phyloP scores from a whole-genome alignment of 352 stramenopile genomes.

The Globisporangium okanoganense region DNA sequence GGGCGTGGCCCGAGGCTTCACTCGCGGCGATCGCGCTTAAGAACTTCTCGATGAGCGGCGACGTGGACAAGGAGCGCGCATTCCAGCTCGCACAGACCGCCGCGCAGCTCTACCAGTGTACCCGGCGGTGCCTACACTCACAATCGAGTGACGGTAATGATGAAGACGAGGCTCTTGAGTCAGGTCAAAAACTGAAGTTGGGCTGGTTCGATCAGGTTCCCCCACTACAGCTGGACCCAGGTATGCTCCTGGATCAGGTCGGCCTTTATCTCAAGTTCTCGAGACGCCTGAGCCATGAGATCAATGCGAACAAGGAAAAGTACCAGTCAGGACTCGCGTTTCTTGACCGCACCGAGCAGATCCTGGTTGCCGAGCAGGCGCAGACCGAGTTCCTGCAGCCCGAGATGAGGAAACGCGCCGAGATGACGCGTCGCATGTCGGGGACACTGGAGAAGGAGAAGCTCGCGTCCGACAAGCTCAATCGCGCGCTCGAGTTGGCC shows the following conservation, averaged over 20 bases:
- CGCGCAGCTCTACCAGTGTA: constrained; percentile 37
- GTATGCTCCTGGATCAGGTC: constrained; percentile 59
- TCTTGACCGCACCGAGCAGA: constrained; percentile 47
- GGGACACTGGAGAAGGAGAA: constrained; percentile 59
- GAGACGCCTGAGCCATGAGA: constrained; percentile 21
- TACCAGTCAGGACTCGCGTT: constrained; percentile 43
- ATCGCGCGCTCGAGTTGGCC: constrained; percentile 42
- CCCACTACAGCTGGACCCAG: constrained; percentile 27
- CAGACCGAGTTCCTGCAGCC: constrained; percentile 49
- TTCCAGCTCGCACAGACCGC: constrained; percentile 35
- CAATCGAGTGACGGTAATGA: background rate
- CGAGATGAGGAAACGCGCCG: constrained; percentile 43
- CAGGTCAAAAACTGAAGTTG: background rate
- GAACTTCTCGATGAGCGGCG: constrained; percentile 16
- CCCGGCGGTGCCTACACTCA: constrained; percentile 13
- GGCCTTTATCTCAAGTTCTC: constrained; percentile 33
- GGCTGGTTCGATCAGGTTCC: constrained; percentile 7
- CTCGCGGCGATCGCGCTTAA: constrained; percentile 46
- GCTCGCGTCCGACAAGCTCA: constrained; percentile 42
- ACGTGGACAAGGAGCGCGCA: constrained; percentile 23
- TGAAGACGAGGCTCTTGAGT: background rate
- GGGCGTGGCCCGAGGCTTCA: constrained; percentile 39
- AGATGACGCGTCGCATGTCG: constrained; percentile 48
- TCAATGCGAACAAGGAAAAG: constrained; percentile 29
- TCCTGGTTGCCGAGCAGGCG: constrained; percentile 38